Evolutionary conservation across 129 eudicot genomes (phyloP).

Genomic region (Gnaphalium uliginosum): DNA sequence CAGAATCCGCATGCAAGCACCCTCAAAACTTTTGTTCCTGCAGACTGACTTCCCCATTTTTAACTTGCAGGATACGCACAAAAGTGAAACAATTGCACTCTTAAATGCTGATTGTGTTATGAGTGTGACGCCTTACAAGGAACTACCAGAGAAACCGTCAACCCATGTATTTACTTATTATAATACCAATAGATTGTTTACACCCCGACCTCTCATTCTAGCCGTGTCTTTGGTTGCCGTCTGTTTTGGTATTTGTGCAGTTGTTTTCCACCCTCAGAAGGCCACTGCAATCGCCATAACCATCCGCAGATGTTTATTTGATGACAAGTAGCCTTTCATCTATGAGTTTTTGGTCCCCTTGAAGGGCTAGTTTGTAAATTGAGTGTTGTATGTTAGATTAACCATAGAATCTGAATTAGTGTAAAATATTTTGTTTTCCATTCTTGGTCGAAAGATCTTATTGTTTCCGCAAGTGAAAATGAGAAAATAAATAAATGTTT

Average conservation of each 20-base stretch:
- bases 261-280: conserved; percentile 67
- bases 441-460: background rate
- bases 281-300: conserved; percentile 55
- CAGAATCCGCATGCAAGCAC: background rate
- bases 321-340: conserved; percentile 25
- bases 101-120: conserved; percentile 48
- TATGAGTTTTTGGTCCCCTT: conserved; percentile 8
- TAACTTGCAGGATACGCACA: conserved; percentile 39
- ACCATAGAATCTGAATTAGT: conserved; percentile 27
- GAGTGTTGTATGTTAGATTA: conserved; percentile 35
- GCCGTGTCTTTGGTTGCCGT: conserved; percentile 47
- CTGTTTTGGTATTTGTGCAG: conserved; percentile 84
- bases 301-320: conserved; percentile 70
- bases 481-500: background rate
- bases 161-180: conserved; percentile 21
- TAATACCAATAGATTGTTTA: conserved; percentile 30
- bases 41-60: background rate
- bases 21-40: background rate
- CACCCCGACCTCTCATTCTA: conserved; percentile 50
- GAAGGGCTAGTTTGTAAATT: conserved; percentile 34
- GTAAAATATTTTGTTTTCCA: conserved; percentile 16
- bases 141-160: conserved; percentile 38
- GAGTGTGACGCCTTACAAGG: conserved; percentile 45
- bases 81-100: conserved; percentile 46
- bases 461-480: background rate